phyloP scores from a whole-genome alignment of 352 stramenopile genomes.

The Phytopythium cucurbitacearum region DNA sequence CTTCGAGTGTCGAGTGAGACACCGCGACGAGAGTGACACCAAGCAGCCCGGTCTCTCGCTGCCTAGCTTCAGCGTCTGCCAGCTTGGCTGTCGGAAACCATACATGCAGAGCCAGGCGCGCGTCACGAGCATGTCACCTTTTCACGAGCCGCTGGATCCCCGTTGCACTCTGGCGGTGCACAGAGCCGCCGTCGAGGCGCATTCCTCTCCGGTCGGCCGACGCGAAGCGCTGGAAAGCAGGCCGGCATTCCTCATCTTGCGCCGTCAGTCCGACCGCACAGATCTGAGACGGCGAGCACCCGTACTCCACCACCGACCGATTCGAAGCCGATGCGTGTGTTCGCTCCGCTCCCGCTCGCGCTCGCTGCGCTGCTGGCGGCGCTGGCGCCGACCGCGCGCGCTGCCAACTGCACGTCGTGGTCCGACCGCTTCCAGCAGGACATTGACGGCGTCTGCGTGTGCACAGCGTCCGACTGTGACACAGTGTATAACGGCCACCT shows the following conservation, averaged over 20 bases:
- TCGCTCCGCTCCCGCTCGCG: conserved; percentile 6
- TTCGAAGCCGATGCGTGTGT: conserved; percentile 5
- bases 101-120: too few relatives aligned
- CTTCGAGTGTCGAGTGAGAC: too few relatives aligned
- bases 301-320: not conserved
- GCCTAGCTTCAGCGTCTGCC: too few relatives aligned
- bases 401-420: conserved; percentile 34
- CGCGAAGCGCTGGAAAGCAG: too few relatives aligned
- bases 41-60: too few relatives aligned
- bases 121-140: too few relatives aligned
- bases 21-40: too few relatives aligned
- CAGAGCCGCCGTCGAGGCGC: too few relatives aligned
- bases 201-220: too few relatives aligned
- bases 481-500: conserved; percentile 44
- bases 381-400: conserved; percentile 8
- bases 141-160: too few relatives aligned
- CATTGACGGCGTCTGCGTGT: conserved; percentile 49
- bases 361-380: conserved; percentile 10
- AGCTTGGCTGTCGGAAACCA: too few relatives aligned
- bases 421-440: conserved; percentile 38
- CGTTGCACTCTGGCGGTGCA: too few relatives aligned
- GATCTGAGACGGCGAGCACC: not conserved
- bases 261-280: not conserved
- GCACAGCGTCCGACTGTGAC: conserved; percentile 45
- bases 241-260: conserved; percentile 1